Evolutionary conservation across 176 grass and related monocot genomes (phyloP), one percentile per base, ranked within the genome.

Genomic region (Stipa capillata): DNA sequence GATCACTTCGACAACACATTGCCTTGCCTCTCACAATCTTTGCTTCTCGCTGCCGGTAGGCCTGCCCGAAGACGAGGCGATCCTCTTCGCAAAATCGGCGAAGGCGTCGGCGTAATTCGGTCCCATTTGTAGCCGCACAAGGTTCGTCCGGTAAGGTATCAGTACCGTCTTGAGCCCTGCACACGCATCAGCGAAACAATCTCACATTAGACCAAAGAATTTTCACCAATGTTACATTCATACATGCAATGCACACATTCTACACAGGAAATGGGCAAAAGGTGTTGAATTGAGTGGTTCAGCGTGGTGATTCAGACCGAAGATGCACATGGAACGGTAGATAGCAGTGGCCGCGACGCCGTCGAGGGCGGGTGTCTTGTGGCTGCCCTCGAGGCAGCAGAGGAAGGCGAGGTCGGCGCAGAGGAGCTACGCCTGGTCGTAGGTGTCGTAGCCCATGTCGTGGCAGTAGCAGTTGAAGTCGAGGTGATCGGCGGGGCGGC

Each of bases 401-500:
- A n/a, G n/a, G n/a, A n/a, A n/a, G n/a, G 90, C 64, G 49, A 97
- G 79, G 78, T 97, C 90, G 33, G 93, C 90, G 67, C 85, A 85
- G 79, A 97, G 85, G 78, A 97, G 90, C 76, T 87, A 76, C 0
- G 83, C 90, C 77, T 97, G 93, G 65, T 97, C 93, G 79, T 93
- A 76, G 3, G 93, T 93, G 68, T 97, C 93, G 73, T 93, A 97
- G 35, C 88, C 90, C 52, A 97, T 97, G 72, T 97, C 90, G 83
- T 97, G 93, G 83, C 93, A 97, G 78, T 93, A 97, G 74, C 93
- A 97, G 82, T 90, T 93, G 71, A 93, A 92, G 73, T 97, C 93
- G 23, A 97, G 83, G 85, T 87, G 91, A 68, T 97, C 90, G 50
- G 91, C 78, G 29, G 93, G 90, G 53, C 93, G 83, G 64, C 66